phyloP scores from a whole-genome alignment of 345 rosid species.

The Aquilaria sinensis region DNA sequence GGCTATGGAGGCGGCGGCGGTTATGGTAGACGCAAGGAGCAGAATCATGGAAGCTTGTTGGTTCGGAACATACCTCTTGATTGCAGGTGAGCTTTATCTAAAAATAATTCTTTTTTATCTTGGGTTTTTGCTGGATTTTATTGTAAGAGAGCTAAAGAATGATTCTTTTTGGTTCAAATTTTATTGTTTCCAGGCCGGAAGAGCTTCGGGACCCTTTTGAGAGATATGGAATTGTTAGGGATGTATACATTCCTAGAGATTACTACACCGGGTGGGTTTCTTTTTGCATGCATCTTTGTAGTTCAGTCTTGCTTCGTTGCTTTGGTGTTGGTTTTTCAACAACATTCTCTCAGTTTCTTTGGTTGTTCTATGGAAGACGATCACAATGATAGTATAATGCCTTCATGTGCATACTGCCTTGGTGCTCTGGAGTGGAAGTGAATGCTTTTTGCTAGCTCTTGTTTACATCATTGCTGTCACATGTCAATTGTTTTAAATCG shows the following conservation, averaged over 20 bases:
- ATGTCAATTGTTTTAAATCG: no score
- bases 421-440: no score
- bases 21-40: constrained; percentile 71
- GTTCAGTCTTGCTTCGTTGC: neutral
- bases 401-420: no score
- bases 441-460: no score
- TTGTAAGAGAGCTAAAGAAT: neutral
- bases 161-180: neutral
- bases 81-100: constrained; percentile 53
- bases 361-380: no score
- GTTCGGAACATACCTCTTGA: constrained; percentile 92
- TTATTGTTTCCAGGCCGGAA: constrained; percentile 52
- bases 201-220: constrained; percentile 83
- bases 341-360: no score
- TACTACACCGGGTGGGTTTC: constrained; percentile 81
- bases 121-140: neutral
- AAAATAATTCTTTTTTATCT: neutral
- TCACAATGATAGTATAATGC: no score
- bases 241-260: constrained; percentile 89
- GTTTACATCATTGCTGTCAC: no score
- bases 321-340: neutral
- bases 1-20: constrained; percentile 55
- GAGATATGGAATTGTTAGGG: constrained; percentile 84
- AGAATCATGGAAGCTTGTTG: constrained; percentile 70
- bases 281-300: no score